Base-by-base conservation (phyloP, 176 grass and related monocot species). In the Oryza rufipogon region DNA sequence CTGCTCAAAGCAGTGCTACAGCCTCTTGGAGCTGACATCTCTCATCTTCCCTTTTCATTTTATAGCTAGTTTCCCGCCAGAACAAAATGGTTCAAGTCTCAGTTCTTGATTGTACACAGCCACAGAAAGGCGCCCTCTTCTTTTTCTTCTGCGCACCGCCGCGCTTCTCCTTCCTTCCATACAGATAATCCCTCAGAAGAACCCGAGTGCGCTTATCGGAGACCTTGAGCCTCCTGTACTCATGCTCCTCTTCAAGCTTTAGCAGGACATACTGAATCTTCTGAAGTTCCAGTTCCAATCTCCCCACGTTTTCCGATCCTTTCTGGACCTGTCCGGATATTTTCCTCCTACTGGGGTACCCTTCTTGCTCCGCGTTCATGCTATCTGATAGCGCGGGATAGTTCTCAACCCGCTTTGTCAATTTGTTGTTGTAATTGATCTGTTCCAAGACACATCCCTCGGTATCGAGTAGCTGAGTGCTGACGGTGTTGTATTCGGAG, bases 151-250 rank as follows among this genome's bases (percentile, higher is more conserved):
- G 68, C 51, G 42, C 77, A 0, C 65, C 76, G 7, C 85, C 58
- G 6, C 77, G 85, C 72, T 69, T 72, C 15, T 90, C 88, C 84
- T 77, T 92, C 86, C 91, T 92, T 23, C 97, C 93, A 49, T 99
- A 92, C 36, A 99, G 77, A 89, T 99, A 99, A 87, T 99, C 97
- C 78, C 84, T 94, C 67, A 99, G 58, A 82, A 88, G 86, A 42
- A 99, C 91, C 22, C 93, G 88, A 48, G 84, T 90, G 38, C 93
- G 76, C 88, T 83, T 92, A 12, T 99, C 93, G 0, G 80, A 75
- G 26, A 80, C 74, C 71, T 84, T 95, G 15, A 76, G 68, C 79
- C 58, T 93, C 56, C 72, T 84, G 68, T 90, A 87, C 66, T 92
- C 78, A 48, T 86, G 78, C 83, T 91, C 91, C 69, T 99, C 96